phyloP scores from a whole-genome alignment of 805 yeast species.

The Zygosaccharomyces pseudorouxii region DNA sequence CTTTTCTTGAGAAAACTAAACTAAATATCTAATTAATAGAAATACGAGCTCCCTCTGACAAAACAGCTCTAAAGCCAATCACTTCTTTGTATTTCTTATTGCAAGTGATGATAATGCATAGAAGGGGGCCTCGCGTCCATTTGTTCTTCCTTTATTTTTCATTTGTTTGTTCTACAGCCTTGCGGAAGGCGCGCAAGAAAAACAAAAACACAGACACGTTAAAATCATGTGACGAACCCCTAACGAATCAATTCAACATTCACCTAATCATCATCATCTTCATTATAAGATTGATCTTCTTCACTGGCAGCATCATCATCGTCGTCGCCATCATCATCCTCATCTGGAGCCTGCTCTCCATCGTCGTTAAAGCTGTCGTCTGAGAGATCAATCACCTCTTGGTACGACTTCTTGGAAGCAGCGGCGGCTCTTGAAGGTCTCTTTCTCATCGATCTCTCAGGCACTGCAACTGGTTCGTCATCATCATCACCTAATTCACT shows the following conservation, averaged over 20 bases:
- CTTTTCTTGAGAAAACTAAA: neutral
- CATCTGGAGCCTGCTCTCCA: slow-evolving; percentile 16
- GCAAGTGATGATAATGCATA: neutral
- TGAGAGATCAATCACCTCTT: slow-evolving; percentile 23
- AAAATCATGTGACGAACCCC: neutral
- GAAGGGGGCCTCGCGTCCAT: slow-evolving; percentile 4
- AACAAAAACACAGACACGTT: neutral
- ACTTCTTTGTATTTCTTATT: neutral
- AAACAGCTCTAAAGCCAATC: neutral
- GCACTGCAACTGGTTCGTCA: slow-evolving; percentile 12
- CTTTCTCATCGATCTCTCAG: slow-evolving; percentile 16
- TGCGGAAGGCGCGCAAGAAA: neutral
- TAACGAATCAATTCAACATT: neutral
- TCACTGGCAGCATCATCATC: slow-evolving; percentile 1
- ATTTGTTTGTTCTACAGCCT: neutral
- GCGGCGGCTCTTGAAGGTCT: slow-evolving; percentile 22
- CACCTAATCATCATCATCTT: slow-evolving; percentile 13
- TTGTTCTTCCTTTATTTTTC: neutral
- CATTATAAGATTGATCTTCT: slow-evolving; percentile 21
- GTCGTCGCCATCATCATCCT: neutral
- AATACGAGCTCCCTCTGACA: neutral
- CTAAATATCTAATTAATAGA: neutral
- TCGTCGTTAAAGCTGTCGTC: slow-evolving; percentile 30
- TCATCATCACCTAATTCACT: slow-evolving; percentile 13
- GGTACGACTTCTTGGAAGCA: slow-evolving; percentile 16